A percentile compares a stretch with the other conserved stretches of the same genome.
These are phyloP conservation scores for Pichia sp. DNA, from an alignment of 1,139 yeast genomes.

Conservation along the genomic window DNA sequence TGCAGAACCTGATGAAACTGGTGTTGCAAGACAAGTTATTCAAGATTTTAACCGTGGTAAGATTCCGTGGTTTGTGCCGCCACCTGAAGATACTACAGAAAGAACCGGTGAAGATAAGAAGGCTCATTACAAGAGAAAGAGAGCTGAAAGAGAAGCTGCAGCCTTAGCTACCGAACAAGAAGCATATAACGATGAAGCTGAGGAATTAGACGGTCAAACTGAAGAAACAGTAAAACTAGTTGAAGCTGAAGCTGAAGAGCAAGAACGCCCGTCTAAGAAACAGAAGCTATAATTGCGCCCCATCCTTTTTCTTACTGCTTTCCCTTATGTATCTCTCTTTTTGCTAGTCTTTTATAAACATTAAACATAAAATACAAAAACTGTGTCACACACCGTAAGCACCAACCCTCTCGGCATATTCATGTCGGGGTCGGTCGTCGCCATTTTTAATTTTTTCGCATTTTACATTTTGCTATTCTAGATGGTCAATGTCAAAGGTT, in stretches of 20 bases:
- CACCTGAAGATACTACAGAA: conserved; percentile 62
- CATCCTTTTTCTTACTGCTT: not conserved
- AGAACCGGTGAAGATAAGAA: conserved; percentile 52
- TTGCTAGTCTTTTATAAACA: conserved; percentile 3
- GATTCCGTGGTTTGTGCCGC: conserved; percentile 96
- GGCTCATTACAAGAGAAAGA: conserved; percentile 48
- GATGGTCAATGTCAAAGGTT: not conserved
- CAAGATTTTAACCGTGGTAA: conserved; percentile 96
- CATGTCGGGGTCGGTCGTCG: not conserved
- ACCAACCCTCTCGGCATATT: not conserved
- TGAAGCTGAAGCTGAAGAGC: conserved; percentile 1
- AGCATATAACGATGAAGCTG: conserved; percentile 16
- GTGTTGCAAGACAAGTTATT: conserved; percentile 83
- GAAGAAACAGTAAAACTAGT: conserved; percentile 4
- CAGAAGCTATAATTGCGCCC: conserved; percentile 2
- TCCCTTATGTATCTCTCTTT: not conserved
- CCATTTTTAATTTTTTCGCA: not conserved
- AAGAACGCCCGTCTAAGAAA: conserved; percentile 5
- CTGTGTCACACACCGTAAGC: not conserved
- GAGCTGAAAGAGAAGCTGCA: conserved; percentile 33
- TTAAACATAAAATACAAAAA: not conserved
- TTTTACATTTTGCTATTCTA: not conserved
- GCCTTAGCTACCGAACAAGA: conserved; percentile 22
- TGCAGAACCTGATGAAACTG: conserved; percentile 95
- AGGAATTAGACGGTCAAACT: conserved; percentile 14